phyloP scores from a whole-genome alignment of 352 stramenopile genomes.

The Phytophthora gonapodyides region DNA sequence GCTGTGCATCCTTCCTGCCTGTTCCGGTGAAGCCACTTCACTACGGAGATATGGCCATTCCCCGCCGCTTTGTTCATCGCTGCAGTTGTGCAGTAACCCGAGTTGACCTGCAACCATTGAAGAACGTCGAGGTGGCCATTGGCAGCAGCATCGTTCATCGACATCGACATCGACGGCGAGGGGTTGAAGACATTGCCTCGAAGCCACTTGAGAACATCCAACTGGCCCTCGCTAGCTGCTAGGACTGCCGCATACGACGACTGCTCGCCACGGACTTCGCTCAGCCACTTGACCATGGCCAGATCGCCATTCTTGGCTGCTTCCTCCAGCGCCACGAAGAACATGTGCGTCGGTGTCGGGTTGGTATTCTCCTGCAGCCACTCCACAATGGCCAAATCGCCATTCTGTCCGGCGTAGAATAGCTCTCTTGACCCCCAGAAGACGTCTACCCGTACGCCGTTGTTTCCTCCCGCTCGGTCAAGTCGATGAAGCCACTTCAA shows the following conservation, averaged over 20 bases:
- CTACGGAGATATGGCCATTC: conserved; percentile 31
- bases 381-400: conserved; percentile 35
- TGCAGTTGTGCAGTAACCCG: conserved; percentile 19
- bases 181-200: conserved; percentile 30
- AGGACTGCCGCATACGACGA: conserved; percentile 39
- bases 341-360: conserved; percentile 42
- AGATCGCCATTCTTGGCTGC: conserved; percentile 42
- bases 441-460: conserved; percentile 15
- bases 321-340: conserved; percentile 43
- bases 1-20: conserved; percentile 35
- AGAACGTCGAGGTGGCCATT: conserved; percentile 31
- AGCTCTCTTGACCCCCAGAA: conserved; percentile 45
- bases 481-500: conserved; percentile 38
- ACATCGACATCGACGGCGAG: conserved; percentile 31
- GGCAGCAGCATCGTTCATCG: conserved; percentile 37
- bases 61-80: conserved; percentile 39
- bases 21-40: conserved; percentile 39
- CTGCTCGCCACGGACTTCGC: conserved; percentile 35
- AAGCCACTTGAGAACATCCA: conserved; percentile 37
- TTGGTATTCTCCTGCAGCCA: conserved; percentile 49
- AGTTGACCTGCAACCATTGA: conserved; percentile 33
- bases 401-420: conserved; percentile 40
- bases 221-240: conserved; percentile 40
- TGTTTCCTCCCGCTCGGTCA: conserved; percentile 6
- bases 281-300: conserved; percentile 40